Evolutionary conservation across 2,329 filamentous ascomycete species (phyloP), one percentile per base, ranked within the genome.

Genomic region (Dactylellina sp.): DNA sequence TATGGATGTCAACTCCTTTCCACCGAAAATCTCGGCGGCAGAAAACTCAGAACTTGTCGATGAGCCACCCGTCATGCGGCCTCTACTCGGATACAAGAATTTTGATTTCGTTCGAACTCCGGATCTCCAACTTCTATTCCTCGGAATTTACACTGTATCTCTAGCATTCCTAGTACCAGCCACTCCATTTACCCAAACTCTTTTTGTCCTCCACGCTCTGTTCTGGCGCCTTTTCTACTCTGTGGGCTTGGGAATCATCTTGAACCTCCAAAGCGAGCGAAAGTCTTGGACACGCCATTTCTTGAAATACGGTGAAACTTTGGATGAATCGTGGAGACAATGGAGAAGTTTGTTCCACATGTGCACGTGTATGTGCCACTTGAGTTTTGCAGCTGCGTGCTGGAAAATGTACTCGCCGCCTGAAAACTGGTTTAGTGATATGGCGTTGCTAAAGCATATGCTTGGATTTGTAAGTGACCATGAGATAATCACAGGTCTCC

Each of bases 231-330:
- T 97, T 12, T 98, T 95, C 94, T 97, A 95, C 80, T 91, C 91
- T 9, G 82, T 95, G 62, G 95, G 95, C 22, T 87, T 99, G 24
- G 95, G 94, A 47, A 86, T 91, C 78, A 89, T 98, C 72, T 86
- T 99, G 52, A 89, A 92, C 78, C 86, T 87, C 63, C 95, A 99
- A 81, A 97, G 94, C 18, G 89, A 90, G 79, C 88, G 89, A 82
- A 98, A 98, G 83, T 89, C 91, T 81, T 98, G 95, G 92, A 98
- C 94, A 14, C 89, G 95, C 24, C 95, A 99, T 83, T 99, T 98
- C 80, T 87, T 99, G 82, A 99, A 99, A 81, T 97, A 90, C 79
- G 95, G 95, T 75, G 95, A 98, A 81, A 93, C 87, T 75, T 89
- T 89, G 1, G 89, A 90, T 75, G 95, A 98, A 82, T 94, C 94